Conservation (phyloP, 2,329 filamentous ascomycete species). For the Phoma sp. region DNA sequence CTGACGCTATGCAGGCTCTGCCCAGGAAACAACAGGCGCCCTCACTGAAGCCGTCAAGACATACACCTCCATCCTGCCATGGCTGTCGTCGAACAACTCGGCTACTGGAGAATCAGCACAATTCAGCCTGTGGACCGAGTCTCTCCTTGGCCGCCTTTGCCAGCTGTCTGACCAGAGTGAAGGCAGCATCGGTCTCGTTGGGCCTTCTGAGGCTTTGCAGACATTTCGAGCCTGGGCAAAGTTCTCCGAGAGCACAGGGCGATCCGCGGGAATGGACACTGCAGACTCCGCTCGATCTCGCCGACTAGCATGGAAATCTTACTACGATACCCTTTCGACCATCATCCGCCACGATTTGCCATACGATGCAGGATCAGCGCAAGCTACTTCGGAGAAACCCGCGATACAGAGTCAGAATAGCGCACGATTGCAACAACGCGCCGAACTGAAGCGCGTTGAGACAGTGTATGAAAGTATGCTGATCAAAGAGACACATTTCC, state of each 20-base stretch:
- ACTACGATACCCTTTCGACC: conserved; percentile 80
- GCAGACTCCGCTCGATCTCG: conserved; percentile 47
- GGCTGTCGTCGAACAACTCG: conserved; percentile 63
- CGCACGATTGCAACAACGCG: conserved; percentile 60
- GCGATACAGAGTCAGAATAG: conserved; percentile 31
- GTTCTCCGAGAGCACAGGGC: conserved; percentile 63
- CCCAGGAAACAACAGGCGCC: conserved; percentile 52
- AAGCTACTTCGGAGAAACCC: conserved; percentile 30
- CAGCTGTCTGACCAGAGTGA: conserved; percentile 69
- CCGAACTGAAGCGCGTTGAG: conserved; percentile 82
- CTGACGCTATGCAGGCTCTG: conserved; percentile 48
- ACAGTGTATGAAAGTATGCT: conserved; percentile 79
- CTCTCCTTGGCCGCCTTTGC: conserved; percentile 76
- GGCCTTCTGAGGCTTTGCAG: conserved; percentile 48
- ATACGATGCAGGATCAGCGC: conserved; percentile 57
- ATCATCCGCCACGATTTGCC: conserved; percentile 72
- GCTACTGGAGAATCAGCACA: conserved; percentile 59
- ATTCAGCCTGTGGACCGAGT: conserved; percentile 78
- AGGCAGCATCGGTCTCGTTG: conserved; percentile 38
- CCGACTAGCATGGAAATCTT: conserved; percentile 80
- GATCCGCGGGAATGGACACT: conserved; percentile 24
- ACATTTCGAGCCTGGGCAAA: conserved; percentile 69
- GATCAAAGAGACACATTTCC: conserved; percentile 80
- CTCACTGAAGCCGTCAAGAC: conserved; percentile 67
- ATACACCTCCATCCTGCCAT: conserved; percentile 70